A percentile compares a stretch with the other conserved stretches of the same genome.
Conservation (phyloP, 805 yeast genomes). For the Starmera dryadoides region DNA sequence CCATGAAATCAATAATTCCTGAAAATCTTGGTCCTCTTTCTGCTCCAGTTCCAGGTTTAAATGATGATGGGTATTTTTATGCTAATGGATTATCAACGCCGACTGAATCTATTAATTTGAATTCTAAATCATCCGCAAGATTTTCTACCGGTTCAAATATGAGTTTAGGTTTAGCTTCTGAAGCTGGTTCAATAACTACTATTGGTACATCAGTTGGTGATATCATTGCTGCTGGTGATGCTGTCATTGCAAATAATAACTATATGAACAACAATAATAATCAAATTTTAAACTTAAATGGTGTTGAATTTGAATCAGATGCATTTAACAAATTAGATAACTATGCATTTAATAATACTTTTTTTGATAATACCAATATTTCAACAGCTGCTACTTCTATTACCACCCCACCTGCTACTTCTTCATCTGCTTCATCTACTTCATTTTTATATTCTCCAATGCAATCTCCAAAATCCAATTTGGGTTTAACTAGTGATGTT, state of each 20-base stretch:
- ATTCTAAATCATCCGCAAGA: background rate
- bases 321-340: background rate
- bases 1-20: background rate
- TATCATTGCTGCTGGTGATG: background rate
- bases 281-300: background rate
- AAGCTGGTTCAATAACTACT: background rate
- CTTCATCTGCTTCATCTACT: background rate
- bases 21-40: background rate
- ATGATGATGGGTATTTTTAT: background rate
- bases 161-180: background rate
- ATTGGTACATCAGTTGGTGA: background rate
- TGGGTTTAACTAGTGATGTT: background rate
- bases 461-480: slow-evolving; percentile 1
- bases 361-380: background rate
- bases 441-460: background rate
- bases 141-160: background rate
- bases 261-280: background rate
- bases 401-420: background rate
- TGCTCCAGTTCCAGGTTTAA: background rate
- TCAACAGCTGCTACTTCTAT: background rate
- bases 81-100: background rate
- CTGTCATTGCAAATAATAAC: background rate
- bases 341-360: background rate
- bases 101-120: background rate
- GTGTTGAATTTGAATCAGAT: background rate